Evolutionary conservation across 352 stramenopile species (phyloP), one percentile per base, ranked within the genome.

Genomic region (Globisporangium radiosum): DNA sequence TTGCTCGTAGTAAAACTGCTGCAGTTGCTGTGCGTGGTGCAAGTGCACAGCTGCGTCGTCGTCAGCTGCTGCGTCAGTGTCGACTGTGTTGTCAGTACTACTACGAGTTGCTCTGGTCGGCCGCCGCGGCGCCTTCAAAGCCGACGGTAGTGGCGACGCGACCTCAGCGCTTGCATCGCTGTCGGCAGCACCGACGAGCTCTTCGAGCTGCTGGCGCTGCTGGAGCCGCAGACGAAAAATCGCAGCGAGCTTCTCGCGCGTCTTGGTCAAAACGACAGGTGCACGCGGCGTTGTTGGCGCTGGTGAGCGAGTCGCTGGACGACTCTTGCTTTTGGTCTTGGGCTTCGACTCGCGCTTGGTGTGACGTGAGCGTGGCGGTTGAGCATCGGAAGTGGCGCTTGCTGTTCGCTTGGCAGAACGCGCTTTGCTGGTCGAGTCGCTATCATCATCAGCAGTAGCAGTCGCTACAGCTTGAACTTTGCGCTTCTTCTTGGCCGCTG

Each of bases 1-100:
- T 57, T 88, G 78, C 45, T 86, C 76, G 49, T 86, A 84, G 54
- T 85, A 85, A 49, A 85, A 86, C 57, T 84, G 77, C 47, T 84
- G 77, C 14, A 78, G 66, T 45, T 81, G 77, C 14, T 72, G 69
- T 14, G 66, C 69, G 39, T 74, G 60, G 50, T 72, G 74, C 25
- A 87, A 78, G 33, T 86, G 75, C 19, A 68, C 65, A 44, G 85
- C 77, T 60, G 67, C 60, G 57, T 63, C 68, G 17, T 64, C 65
- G 15, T 59, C 58, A 3, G 53, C 36, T 25, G 42, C n/a, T 49
- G 65, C 39, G 5, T 5, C 59, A 14, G 9, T 17, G 25, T 43
- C 25, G 50, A 36, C 5, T 7, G 14, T 38, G 64, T 44, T 14
- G 47, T 56, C 4, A 38, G 5, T 25, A 33, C 10, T 15, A 14